Conservation (phyloP, 768 basidiomycete genomes). For the Fibroporia radiculosa region DNA sequence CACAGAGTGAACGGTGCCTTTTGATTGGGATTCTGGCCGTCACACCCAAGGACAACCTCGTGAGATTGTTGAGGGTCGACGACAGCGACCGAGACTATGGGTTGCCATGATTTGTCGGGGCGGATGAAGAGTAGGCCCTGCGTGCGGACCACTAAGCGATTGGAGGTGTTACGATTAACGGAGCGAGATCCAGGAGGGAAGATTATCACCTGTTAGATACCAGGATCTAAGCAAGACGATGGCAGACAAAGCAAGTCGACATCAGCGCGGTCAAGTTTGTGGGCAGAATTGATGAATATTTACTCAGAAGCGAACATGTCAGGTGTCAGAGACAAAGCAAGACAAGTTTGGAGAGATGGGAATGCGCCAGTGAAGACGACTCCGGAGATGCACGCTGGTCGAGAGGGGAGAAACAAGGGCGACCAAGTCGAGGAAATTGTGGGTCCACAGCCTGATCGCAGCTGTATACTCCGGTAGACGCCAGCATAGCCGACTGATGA, state of each 20-base stretch:
- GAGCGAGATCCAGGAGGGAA: background rate
- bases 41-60: slow-evolving; percentile 53
- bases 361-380: too few species aligned
- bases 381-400: too few species aligned
- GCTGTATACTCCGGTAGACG: too few species aligned
- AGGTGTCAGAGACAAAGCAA: too few species aligned
- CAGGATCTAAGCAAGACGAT: slow-evolving; percentile 21
- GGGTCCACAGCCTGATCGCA: too few species aligned
- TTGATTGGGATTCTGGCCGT: slow-evolving; percentile 66
- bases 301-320: too few species aligned
- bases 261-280: background rate
- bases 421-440: too few species aligned
- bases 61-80: slow-evolving; percentile 42
- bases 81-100: slow-evolving; percentile 51
- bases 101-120: slow-evolving; percentile 59
- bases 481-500: too few species aligned
- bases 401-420: too few species aligned
- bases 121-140: slow-evolving; percentile 36
- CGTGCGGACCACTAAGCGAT: slow-evolving; percentile 29
- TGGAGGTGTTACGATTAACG: background rate
- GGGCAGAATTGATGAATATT: too few species aligned
- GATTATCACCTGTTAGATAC: slow-evolving; percentile 20
- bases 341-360: too few species aligned
- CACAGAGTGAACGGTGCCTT: slow-evolving; percentile 48
- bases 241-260: too few species aligned